Conservation (phyloP, 768 basidiomycete species). For the Boletus subparvulus region DNA sequence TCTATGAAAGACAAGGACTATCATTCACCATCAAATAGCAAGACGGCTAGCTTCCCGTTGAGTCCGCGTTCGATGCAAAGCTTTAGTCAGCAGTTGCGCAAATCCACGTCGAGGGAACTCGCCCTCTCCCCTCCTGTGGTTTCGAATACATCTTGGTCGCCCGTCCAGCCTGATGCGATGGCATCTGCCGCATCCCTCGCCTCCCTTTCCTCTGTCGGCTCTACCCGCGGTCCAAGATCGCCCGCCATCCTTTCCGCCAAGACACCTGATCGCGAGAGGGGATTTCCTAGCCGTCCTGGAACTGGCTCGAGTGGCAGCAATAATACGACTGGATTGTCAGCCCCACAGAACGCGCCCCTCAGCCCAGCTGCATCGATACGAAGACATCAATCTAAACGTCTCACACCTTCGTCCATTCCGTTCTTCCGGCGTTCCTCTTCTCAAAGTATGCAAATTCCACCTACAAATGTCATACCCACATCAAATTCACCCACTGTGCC, state of each 20-base stretch:
- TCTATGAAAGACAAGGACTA: conserved; percentile 48
- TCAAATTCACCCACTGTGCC: conserved; percentile 55
- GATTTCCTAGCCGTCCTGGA: conserved; percentile 61
- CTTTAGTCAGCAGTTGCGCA: conserved; percentile 66
- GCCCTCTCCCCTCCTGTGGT: conserved; percentile 42
- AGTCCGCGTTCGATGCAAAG: conserved; percentile 64
- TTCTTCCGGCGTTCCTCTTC: conserved; percentile 93
- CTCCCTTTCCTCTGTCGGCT: conserved; percentile 73
- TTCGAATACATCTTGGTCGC: conserved; percentile 59
- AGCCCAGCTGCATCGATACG: conserved; percentile 72
- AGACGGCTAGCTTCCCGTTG: conserved; percentile 56
- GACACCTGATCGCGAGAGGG: conserved; percentile 59
- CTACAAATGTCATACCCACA: conserved; percentile 39
- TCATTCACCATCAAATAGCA: conserved; percentile 30
- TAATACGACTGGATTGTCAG: conserved; percentile 54
- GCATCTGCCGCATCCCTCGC: conserved; percentile 72
- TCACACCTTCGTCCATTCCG: conserved; percentile 90
- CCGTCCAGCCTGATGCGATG: conserved; percentile 74
- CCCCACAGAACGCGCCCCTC: conserved; percentile 58
- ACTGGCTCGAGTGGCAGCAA: conserved; percentile 79
- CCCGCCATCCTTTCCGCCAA: conserved; percentile 44
- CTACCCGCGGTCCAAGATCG: conserved; percentile 51
- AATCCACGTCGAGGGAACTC: conserved; percentile 68
- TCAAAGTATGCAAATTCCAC: conserved; percentile 74
- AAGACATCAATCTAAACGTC: conserved; percentile 66